phyloP scores from a whole-genome alignment of 176 grass and related monocot genomes.

The Themeda triandra region DNA sequence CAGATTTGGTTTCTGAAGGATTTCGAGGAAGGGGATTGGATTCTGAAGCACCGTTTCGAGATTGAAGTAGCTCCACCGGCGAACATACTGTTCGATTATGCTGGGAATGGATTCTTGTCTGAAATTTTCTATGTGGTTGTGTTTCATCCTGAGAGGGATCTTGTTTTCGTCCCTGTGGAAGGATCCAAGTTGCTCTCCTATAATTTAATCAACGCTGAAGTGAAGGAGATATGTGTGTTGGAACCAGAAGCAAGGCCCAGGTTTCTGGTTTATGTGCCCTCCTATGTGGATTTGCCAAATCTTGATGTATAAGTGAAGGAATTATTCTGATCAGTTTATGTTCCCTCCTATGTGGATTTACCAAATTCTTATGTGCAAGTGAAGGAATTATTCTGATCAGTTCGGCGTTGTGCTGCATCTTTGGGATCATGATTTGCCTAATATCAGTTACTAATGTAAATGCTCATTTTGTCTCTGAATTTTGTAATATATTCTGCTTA shows the following conservation, averaged over 20 bases:
- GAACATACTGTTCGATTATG: not conserved
- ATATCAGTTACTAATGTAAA: not conserved
- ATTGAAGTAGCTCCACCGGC: not conserved
- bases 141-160: slow-evolving; percentile 29
- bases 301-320: not conserved
- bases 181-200: slow-evolving; percentile 17
- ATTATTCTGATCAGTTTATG: not conserved
- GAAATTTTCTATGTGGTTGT: slow-evolving; percentile 17
- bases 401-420: not conserved
- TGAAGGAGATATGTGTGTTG: slow-evolving; percentile 11
- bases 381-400: not conserved
- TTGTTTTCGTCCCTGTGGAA: slow-evolving; percentile 36
- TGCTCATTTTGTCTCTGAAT: not conserved
- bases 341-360: not conserved
- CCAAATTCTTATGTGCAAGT: not conserved
- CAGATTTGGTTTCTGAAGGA: slow-evolving; percentile 26
- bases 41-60: not conserved
- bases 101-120: not conserved
- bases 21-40: not conserved
- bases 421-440: not conserved
- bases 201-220: not conserved
- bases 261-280: slow-evolving; percentile 27
- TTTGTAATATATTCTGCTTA: not conserved
- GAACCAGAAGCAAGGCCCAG: not conserved
- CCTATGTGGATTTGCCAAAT: not conserved